A percentile compares a stretch with the other conserved stretches of the same genome.
Evolutionary conservation across 257 asterid genomes (phyloP).

Genomic region (Cordia subcordata): DNA sequence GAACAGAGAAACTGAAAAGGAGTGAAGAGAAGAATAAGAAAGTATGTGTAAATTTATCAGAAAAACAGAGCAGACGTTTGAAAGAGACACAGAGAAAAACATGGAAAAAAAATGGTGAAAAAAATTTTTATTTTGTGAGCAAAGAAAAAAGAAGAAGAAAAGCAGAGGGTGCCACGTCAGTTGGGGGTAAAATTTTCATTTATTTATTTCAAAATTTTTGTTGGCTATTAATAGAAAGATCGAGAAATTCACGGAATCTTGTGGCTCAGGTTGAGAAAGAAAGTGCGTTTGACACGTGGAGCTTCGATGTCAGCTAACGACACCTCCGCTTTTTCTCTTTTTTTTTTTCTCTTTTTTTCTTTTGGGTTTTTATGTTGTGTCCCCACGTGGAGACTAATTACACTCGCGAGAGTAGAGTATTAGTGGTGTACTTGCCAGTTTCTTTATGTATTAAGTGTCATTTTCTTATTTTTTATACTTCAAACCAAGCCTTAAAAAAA

Average conservation of each 20-base stretch:
- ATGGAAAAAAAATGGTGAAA: neutral
- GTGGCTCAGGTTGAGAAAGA: slow-evolving; percentile 66
- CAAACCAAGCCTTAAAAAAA: no score
- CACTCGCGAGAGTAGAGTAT: neutral
- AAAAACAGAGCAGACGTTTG: slow-evolving; percentile 14
- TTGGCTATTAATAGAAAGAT: slow-evolving; percentile 27
- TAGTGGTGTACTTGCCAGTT: no score
- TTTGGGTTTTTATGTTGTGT: neutral
- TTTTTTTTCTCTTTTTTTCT: slow-evolving; percentile 4
- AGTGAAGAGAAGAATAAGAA: neutral
- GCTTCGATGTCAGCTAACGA: slow-evolving; percentile 32
- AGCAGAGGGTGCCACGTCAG: slow-evolving; percentile 54
- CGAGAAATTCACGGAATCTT: slow-evolving; percentile 52
- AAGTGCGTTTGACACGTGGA: slow-evolving; percentile 51
- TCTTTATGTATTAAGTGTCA: no score
- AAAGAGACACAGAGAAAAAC: slow-evolving; percentile 7
- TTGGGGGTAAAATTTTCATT: slow-evolving; percentile 18
- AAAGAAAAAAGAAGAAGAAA: slow-evolving; percentile 3
- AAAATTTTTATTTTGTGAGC: slow-evolving; percentile 17
- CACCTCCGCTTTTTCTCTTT: slow-evolving; percentile 27
- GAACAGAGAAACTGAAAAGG: neutral
- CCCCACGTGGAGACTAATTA: neutral
- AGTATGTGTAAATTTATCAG: slow-evolving; percentile 4
- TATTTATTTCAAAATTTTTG: neutral
- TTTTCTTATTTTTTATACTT: no score